Conservation (phyloP, 495 filamentous ascomycete genomes). For the Neurospora sp. region DNA sequence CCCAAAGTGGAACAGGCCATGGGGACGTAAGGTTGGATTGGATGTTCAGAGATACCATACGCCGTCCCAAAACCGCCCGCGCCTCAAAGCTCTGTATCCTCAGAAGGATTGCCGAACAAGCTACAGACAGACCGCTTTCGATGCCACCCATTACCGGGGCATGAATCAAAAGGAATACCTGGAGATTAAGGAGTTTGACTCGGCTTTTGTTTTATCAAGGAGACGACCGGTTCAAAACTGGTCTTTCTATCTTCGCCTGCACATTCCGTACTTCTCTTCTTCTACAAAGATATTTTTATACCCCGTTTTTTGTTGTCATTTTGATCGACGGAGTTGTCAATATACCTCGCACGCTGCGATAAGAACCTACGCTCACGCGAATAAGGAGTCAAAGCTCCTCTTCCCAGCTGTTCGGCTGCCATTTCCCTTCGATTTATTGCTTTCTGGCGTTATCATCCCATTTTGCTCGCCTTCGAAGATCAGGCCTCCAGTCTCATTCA, state of each 20-base stretch:
- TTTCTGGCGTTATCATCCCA: constrained; percentile 14
- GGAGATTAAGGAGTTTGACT: background rate
- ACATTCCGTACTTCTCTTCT: constrained; percentile 10
- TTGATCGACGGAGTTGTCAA: constrained; percentile 1
- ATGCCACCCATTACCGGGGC: background rate
- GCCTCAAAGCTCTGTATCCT: background rate
- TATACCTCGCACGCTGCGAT: constrained; percentile 13
- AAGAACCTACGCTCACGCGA: constrained; percentile 37
- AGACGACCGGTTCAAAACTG: background rate
- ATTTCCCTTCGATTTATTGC: background rate
- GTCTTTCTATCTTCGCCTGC: background rate
- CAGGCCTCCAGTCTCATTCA: background rate
- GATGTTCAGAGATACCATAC: background rate
- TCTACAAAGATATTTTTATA: constrained; percentile 12
- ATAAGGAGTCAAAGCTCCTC: background rate
- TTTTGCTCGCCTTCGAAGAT: background rate
- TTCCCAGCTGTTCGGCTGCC: background rate
- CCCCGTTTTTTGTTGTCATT: constrained; percentile 11
- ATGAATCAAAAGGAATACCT: background rate
- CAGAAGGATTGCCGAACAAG: background rate
- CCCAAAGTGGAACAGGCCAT: constrained; percentile 15
- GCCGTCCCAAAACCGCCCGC: background rate
- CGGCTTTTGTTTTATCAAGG: background rate
- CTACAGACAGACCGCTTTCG: background rate
- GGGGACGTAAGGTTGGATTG: constrained; percentile 2